phyloP scores from a whole-genome alignment of 768 basidiomycete genomes.

The Fibroporia radiculosa region DNA sequence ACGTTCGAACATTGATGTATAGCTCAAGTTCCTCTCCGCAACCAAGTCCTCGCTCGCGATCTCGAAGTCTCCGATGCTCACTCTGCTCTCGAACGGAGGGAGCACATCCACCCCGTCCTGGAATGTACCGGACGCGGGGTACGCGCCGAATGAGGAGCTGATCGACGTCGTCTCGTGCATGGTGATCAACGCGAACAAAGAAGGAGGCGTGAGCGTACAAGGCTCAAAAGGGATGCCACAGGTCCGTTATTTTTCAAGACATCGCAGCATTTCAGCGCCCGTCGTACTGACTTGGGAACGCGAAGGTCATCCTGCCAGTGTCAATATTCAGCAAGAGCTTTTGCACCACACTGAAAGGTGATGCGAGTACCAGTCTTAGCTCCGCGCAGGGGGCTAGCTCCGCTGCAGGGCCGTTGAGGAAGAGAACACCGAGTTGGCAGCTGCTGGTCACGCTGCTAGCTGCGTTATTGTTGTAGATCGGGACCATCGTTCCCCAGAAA shows the following conservation, averaged over 20 bases:
- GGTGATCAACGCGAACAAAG: conserved; percentile 25
- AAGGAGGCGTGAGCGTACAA: conserved; percentile 33
- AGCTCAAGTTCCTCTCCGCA: conserved; percentile 41
- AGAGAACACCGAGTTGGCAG: too few species aligned
- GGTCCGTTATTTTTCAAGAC: conserved; percentile 13
- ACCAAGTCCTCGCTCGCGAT: conserved; percentile 35
- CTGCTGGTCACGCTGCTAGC: background rate
- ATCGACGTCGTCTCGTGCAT: conserved; percentile 49
- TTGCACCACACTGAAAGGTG: conserved; percentile 2
- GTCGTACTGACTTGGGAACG: background rate
- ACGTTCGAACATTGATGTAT: background rate
- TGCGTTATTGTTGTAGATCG: too few species aligned
- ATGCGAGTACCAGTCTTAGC: background rate
- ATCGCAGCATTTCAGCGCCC: background rate
- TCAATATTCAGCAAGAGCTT: conserved; percentile 2
- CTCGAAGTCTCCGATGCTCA: conserved; percentile 48
- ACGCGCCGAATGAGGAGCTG: conserved; percentile 32
- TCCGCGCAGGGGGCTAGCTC: background rate
- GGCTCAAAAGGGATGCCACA: conserved; percentile 31
- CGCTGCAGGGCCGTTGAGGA: background rate
- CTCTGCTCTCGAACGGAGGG: conserved; percentile 50
- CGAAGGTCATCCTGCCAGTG: conserved; percentile 2
- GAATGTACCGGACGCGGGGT: conserved; percentile 36
- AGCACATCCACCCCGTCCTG: conserved; percentile 30
- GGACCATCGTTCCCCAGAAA: too few species aligned